These are phyloP conservation scores for Leishmania tropica DNA, from an alignment of 208 protist genomes.

Conservation along the genomic window DNA sequence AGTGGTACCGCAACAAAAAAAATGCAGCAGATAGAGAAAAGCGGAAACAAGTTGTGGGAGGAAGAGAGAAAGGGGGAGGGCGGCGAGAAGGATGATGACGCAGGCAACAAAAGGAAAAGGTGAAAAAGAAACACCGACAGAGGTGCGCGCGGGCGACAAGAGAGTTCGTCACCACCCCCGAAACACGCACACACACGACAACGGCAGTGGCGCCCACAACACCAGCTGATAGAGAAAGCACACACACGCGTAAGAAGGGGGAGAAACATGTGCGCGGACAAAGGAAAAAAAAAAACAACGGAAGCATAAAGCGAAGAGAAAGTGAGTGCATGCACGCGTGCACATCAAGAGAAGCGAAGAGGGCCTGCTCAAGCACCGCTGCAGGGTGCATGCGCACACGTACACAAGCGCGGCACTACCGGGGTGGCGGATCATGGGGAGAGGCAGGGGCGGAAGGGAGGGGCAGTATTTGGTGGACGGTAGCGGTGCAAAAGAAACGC, in stretches of 20 bases:
- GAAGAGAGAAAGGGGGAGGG: not conserved
- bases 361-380: not conserved
- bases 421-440: not conserved
- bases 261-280: too few species aligned
- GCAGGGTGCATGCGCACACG: not conserved
- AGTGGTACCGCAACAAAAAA: not conserved
- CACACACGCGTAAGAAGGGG: too few species aligned
- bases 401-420: too few species aligned
- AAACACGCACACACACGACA: too few species aligned
- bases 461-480: too few species aligned
- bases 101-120: not conserved
- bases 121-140: not conserved
- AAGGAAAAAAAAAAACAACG: too few species aligned
- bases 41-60: too few species aligned
- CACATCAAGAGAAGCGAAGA: not conserved
- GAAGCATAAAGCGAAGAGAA: too few species aligned
- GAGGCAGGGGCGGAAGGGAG: not conserved
- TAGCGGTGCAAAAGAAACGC: not conserved
- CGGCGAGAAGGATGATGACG: not conserved
- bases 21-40: not conserved
- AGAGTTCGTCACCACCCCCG: not conserved
- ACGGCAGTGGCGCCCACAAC: too few species aligned
- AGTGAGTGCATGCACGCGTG: too few species aligned
- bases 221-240: too few species aligned
- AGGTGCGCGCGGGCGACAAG: not conserved